Percentiles rank a stretch among this genome's conserved stretches.
These are phyloP conservation scores for Umbilicaria muhlenbergii DNA, from an alignment of 495 filamentous ascomycete species.

Conservation along the genomic window DNA sequence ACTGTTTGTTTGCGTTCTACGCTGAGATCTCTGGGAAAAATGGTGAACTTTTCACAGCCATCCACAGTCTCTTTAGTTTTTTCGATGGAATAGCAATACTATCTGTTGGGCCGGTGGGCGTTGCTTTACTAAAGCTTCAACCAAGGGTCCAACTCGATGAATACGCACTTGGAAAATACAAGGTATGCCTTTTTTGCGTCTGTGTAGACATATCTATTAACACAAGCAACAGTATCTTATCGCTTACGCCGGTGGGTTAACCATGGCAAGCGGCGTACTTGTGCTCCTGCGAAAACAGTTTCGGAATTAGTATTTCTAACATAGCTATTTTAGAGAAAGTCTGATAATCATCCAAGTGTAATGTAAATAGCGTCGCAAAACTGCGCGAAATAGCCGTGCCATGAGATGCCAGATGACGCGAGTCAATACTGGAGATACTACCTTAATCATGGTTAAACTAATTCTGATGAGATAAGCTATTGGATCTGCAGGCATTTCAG, in stretches of 20 bases:
- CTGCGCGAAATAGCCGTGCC: no score
- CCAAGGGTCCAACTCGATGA: background rate
- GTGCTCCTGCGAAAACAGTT: background rate
- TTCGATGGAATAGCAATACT: conserved; percentile 5
- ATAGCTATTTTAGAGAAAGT: no score
- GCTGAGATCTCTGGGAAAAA: conserved; percentile 6
- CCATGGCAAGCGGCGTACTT: conserved; percentile 4
- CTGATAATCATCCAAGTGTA: no score
- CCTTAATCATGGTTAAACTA: no score
- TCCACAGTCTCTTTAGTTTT: conserved; percentile 8
- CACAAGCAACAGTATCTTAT: conserved; percentile 4
- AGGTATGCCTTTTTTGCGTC: no score
- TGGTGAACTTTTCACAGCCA: conserved; percentile 4
- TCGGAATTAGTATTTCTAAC: no score
- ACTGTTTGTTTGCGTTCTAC: conserved; percentile 5
- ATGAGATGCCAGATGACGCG: no score
- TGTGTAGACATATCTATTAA: background rate
- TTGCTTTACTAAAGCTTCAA: conserved; percentile 1
- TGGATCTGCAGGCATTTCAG: no score
- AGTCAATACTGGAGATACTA: no score
- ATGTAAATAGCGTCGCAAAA: no score
- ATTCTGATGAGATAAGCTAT: no score
- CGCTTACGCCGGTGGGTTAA: conserved; percentile 6
- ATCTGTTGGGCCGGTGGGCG: conserved; percentile 6
- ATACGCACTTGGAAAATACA: conserved; percentile 8